Evolutionary conservation across 2,329 filamentous ascomycete genomes (phyloP), one percentile per base, ranked within the genome.

Genomic region (Cladosporium sphaerospermum): DNA sequence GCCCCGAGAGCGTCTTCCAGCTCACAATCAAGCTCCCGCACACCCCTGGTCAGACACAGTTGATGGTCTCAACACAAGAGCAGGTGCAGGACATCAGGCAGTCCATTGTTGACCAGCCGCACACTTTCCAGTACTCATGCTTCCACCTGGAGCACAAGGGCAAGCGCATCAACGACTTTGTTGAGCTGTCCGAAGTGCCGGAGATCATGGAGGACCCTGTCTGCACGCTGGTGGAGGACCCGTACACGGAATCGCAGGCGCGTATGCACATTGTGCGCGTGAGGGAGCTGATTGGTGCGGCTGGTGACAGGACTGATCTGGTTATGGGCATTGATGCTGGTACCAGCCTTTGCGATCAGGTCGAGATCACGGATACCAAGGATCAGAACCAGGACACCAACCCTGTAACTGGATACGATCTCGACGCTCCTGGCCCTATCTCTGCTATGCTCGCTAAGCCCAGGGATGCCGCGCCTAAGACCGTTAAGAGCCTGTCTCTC

Each of bases 161-260:
- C 61, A 78, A 88, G 72, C 86, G 88, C 60, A 86, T 99, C 78
- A 97, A 97, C 71, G 93, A 99, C 72, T 97, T 93, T 64, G 81
- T 95, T 55, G 86, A 95, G 69, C 81, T 99, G 57, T 90, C 89
- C 52, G 92, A 99, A 68, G 87, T 99, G 52, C 80, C 86, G 45
- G 89, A 82, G 53, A 80, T 99, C 52, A 81, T 82, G 50, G 73
- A 85, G 33, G 84, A 90, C 57, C 87, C 91, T 34, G 86, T 91
- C 64, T 80, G 96, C 54, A 81, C 80, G 51, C 75, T 99, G 62
- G 83, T 96, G 52, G 87, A 96, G 73, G 93, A 99, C 67, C 89
- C 95, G 43, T 99, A 99, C 71, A 99, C 89, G 41, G 93, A 99
- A 75, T 97, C 96, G 75, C 93, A 99, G 74, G 92, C 93, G 31